These are phyloP conservation scores for Cnidoscolus chayamansa DNA, from an alignment of 441 rosid species.

Conservation along the genomic window DNA sequence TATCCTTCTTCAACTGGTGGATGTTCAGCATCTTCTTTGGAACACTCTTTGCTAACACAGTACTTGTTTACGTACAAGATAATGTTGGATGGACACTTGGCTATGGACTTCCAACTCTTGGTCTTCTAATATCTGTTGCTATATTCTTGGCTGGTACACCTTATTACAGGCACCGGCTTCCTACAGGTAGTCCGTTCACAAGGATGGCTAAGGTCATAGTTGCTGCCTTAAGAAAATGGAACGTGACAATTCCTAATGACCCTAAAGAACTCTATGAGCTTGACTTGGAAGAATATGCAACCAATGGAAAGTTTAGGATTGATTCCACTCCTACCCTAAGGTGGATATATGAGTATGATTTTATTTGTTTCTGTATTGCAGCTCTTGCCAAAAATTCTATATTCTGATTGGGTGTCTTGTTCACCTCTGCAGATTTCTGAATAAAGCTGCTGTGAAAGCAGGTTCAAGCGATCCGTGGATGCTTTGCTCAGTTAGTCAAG, in stretches of 20 bases:
- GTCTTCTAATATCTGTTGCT: constrained; percentile 52
- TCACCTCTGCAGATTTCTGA: constrained; percentile 48
- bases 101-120: constrained; percentile 70
- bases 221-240: constrained; percentile 61
- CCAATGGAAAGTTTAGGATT: constrained; percentile 51
- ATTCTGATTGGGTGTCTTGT: background rate
- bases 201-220: constrained; percentile 72
- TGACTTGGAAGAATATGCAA: constrained; percentile 47
- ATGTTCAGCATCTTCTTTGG: constrained; percentile 91
- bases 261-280: constrained; percentile 54
- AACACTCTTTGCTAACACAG: constrained; percentile 77
- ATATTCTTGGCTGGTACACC: constrained; percentile 71
- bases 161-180: constrained; percentile 64
- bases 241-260: constrained; percentile 39
- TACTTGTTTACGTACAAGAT: constrained; percentile 82
- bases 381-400: background rate
- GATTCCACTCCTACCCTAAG: constrained; percentile 58
- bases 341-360: constrained; percentile 25
- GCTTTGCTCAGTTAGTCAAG: constrained; percentile 71
- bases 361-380: too few species aligned
- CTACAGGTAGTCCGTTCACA: constrained; percentile 69
- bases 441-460: constrained; percentile 62
- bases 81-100: constrained; percentile 84
- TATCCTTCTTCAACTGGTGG: constrained; percentile 99
- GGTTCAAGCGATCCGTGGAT: constrained; percentile 50